phyloP scores from a whole-genome alignment of 139 green algal genomes.

The Prasinococcaceae sp. region DNA sequence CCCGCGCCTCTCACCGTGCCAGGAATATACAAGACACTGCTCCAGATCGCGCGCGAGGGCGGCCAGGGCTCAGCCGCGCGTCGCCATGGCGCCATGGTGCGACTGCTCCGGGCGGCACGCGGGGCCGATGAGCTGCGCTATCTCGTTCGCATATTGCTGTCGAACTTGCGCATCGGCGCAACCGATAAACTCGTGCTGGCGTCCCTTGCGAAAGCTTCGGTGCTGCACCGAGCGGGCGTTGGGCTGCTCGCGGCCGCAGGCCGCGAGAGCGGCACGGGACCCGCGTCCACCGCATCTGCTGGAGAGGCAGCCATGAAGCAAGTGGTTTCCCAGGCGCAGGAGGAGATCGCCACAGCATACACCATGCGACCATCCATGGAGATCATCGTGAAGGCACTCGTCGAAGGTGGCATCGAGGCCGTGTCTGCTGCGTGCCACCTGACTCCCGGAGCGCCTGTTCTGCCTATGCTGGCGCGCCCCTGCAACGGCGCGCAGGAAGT shows the following conservation, averaged over 20 bases:
- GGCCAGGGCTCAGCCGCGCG: conserved; percentile 2
- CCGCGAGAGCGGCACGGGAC: background rate
- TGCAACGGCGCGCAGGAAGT: conserved; percentile 41
- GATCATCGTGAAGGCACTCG: conserved; percentile 41
- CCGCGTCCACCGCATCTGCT: no score
- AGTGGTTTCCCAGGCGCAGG: no score
- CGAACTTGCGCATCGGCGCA: conserved; percentile 73
- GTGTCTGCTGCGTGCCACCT: background rate
- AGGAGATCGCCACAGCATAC: no score
- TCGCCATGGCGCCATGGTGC: conserved; percentile 13
- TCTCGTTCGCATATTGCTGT: conserved; percentile 53
- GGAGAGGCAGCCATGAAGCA: no score
- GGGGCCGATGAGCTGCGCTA: conserved; percentile 31
- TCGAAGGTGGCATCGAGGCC: conserved; percentile 35
- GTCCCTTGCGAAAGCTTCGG: conserved; percentile 45
- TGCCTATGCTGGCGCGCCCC: conserved; percentile 82
- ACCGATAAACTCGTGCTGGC: conserved; percentile 62
- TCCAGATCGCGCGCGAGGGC: conserved; percentile 11
- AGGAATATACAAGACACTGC: conserved; percentile 36
- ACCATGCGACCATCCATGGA: no score
- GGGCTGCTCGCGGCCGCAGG: background rate
- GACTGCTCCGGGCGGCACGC: conserved; percentile 14
- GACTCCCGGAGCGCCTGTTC: conserved; percentile 39
- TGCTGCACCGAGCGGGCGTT: conserved; percentile 29
- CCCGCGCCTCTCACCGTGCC: conserved; percentile 45